Evolutionary conservation across 2,329 filamentous ascomycete species (phyloP).

Genomic region (Colletotrichum trifolii): DNA sequence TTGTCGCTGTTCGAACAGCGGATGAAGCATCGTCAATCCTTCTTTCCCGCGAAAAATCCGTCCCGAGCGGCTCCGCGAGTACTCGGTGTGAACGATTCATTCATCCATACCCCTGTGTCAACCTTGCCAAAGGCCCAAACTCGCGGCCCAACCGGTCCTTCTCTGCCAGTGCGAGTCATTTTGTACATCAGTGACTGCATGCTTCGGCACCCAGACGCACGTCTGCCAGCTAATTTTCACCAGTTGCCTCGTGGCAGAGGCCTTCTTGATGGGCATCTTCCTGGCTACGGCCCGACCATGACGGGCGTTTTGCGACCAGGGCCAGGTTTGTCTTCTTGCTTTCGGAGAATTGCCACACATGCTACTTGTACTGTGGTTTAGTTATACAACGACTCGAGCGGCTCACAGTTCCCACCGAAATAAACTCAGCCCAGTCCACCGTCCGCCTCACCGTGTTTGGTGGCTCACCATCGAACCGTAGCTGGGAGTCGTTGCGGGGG

Average conservation of each 20-base stretch:
- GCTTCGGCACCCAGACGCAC: slow-evolving; percentile 1
- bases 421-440: slow-evolving; percentile 1
- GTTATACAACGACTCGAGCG: slow-evolving; percentile 13
- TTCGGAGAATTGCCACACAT: slow-evolving; percentile 24
- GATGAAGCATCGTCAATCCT: neutral
- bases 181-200: slow-evolving; percentile 9
- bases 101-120: too few species aligned
- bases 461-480: too few species aligned
- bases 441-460: too few species aligned
- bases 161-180: slow-evolving; percentile 31
- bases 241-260: slow-evolving; percentile 32
- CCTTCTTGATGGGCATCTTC: slow-evolving; percentile 17
- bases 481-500: too few species aligned
- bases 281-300: slow-evolving; percentile 15
- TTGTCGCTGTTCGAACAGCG: neutral
- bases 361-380: neutral
- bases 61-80: slow-evolving; percentile 18
- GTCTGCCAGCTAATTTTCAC: slow-evolving; percentile 9
- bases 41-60: slow-evolving; percentile 13
- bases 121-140: too few species aligned
- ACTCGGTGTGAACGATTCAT: neutral
- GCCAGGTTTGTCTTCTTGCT: neutral
- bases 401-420: slow-evolving; percentile 11
- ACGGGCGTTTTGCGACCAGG: slow-evolving; percentile 27
- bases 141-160: slow-evolving; percentile 22